A percentile compares a stretch with the other conserved stretches of the same genome.
These are phyloP conservation scores for Ceratobasidium sp. DNA, from an alignment of 1,284 basidiomycete species.

Conservation along the genomic window DNA sequence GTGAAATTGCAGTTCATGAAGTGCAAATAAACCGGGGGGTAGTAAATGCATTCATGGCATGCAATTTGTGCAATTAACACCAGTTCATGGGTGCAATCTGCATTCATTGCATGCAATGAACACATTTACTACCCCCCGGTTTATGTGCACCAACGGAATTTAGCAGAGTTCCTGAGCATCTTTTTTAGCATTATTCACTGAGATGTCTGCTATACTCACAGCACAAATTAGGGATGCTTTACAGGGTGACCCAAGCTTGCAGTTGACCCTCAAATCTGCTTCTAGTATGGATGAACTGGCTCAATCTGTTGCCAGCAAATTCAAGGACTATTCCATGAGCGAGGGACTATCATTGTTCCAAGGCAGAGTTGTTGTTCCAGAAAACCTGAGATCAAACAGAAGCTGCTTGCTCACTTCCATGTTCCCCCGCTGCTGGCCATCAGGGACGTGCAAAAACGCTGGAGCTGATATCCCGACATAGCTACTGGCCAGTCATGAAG, in stretches of 20 bases:
- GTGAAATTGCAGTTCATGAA: too few relatives aligned
- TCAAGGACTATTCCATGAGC: not conserved
- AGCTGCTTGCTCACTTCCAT: constrained; percentile 18
- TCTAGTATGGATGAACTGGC: not conserved
- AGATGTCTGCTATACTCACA: not conserved
- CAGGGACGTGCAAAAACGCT: constrained; percentile 47
- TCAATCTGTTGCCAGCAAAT: not conserved
- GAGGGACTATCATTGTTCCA: constrained; percentile 11
- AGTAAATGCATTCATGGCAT: too few relatives aligned
- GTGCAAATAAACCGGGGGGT: too few relatives aligned
- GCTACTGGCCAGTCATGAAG: constrained; percentile 32
- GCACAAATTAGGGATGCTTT: not conserved
- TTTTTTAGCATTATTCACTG: not conserved
- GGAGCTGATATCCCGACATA: constrained; percentile 1
- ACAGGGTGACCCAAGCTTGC: not conserved
- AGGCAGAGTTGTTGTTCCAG: constrained; percentile 27
- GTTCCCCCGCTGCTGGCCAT: constrained; percentile 44
- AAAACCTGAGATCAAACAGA: constrained; percentile 9
- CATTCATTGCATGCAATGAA: too few relatives aligned
- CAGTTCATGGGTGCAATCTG: too few relatives aligned
- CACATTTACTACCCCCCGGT: too few relatives aligned
- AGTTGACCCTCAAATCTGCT: not conserved
- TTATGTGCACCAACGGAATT: too few relatives aligned
- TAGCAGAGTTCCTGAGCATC: not conserved
- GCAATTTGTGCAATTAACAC: too few relatives aligned